These are phyloP conservation scores for Saccharomycopsis javanensis DNA, from an alignment of 805 yeast species.

Conservation along the genomic window DNA sequence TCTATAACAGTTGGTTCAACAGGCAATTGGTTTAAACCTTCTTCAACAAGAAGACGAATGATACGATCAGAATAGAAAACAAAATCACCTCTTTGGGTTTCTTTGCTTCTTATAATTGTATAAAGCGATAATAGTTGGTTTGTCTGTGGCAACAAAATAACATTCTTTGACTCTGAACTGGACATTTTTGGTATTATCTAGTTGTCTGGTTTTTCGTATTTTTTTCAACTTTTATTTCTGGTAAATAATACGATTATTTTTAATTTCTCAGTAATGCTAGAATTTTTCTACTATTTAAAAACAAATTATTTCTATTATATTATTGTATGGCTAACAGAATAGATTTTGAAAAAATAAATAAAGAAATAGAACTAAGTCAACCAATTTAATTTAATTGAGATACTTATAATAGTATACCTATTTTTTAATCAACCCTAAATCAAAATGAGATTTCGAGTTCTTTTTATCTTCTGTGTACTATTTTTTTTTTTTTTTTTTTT, in stretches of 20 bases:
- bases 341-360: too few species aligned
- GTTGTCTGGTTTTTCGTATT: neutral
- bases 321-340: neutral
- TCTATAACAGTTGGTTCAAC: conserved; percentile 57
- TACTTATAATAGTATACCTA: neutral
- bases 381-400: too few species aligned
- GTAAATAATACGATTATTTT: too few species aligned
- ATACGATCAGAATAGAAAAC: conserved; percentile 93
- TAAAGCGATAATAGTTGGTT: conserved; percentile 82
- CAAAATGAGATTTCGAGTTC: neutral
- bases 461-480: neutral
- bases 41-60: conserved; percentile 88
- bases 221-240: neutral
- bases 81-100: conserved; percentile 81
- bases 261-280: too few species aligned
- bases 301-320: too few species aligned
- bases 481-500: conserved; percentile 3
- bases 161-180: conserved; percentile 38
- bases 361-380: too few species aligned
- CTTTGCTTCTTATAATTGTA: conserved; percentile 78
- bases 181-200: conserved; percentile 21
- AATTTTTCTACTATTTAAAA: too few species aligned
- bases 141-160: conserved; percentile 70
- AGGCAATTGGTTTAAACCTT: conserved; percentile 89
- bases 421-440: neutral